Percentiles rank a stretch among this genome's conserved stretches.
Conservation (phyloP, 164 flowering plant genomes). For the Warburgia ugandensis region DNA sequence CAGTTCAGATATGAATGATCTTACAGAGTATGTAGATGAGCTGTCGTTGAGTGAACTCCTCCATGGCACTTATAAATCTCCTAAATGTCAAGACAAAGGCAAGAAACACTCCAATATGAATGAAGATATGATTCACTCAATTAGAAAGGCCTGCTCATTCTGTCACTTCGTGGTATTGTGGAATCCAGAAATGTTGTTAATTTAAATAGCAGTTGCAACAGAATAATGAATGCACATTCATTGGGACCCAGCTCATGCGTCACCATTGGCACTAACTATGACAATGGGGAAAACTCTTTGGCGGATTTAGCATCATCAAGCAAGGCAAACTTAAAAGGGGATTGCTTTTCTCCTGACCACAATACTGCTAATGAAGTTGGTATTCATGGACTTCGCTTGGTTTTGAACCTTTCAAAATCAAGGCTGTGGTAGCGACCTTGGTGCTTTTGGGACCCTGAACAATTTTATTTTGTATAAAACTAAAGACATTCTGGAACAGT, state of each 20-base stretch:
- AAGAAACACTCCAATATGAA: conserved; percentile 30
- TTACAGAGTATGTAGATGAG: conserved; percentile 60
- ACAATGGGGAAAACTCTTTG: conserved; percentile 19
- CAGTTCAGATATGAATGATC: conserved; percentile 59
- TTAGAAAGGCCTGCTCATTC: conserved; percentile 58
- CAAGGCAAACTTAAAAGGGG: conserved; percentile 38
- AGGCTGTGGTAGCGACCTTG: conserved; percentile 32
- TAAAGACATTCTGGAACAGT: conserved; percentile 43
- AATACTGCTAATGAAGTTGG: background rate
- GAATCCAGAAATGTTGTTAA: conserved; percentile 35
- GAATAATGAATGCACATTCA: conserved; percentile 22
- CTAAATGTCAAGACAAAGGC: conserved; percentile 42
- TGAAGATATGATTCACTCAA: conserved; percentile 40
- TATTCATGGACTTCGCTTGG: background rate
- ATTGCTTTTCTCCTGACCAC: background rate
- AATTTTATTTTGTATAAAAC: conserved; percentile 34
- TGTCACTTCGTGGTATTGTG: conserved; percentile 30
- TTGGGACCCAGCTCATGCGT: conserved; percentile 22
- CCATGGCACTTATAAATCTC: conserved; percentile 50
- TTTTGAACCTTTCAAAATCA: conserved; percentile 21
- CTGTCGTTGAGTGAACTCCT: conserved; percentile 65
- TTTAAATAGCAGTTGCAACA: conserved; percentile 30
- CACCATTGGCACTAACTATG: too few relatives aligned
- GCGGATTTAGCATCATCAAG: conserved; percentile 24
- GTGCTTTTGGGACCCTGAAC: conserved; percentile 16